Evolutionary conservation across 2,329 filamentous ascomycete species (phyloP).

Genomic region (Exutisphaerella laricina): DNA sequence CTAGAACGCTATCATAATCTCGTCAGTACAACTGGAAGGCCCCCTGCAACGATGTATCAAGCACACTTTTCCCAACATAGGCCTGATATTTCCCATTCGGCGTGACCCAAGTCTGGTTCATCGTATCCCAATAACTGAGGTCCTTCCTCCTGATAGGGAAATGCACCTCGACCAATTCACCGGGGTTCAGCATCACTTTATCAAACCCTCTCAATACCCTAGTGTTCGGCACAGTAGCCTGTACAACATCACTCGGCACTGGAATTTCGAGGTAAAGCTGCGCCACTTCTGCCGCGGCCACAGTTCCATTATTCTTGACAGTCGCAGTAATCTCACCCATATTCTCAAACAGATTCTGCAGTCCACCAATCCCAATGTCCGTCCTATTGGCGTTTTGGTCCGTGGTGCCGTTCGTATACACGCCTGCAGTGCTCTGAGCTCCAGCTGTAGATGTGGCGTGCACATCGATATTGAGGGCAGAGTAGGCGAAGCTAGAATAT

Average conservation of each 20-base stretch:
- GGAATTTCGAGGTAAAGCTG: constrained; percentile 41
- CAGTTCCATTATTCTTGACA: constrained; percentile 47
- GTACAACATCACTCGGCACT: constrained; percentile 43
- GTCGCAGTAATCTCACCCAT: constrained; percentile 46
- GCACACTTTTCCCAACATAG: constrained; percentile 42
- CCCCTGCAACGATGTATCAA: constrained; percentile 29
- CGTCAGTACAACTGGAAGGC: constrained; percentile 17
- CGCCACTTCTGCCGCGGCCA: constrained; percentile 49
- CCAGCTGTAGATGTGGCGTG: constrained; percentile 26
- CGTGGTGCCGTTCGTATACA: constrained; percentile 30
- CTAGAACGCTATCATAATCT: too few relatives aligned
- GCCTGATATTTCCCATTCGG: constrained; percentile 41
- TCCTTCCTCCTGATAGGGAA: constrained; percentile 41
- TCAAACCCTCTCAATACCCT: constrained; percentile 32
- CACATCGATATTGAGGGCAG: constrained; percentile 23
- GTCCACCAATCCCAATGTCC: constrained; percentile 25
- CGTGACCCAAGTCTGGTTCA: constrained; percentile 47
- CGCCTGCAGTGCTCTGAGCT: constrained; percentile 16
- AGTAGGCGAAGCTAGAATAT: constrained; percentile 34
- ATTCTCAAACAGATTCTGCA: constrained; percentile 43
- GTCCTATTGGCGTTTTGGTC: constrained; percentile 23
- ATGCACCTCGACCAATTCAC: constrained; percentile 29
- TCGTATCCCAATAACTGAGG: constrained; percentile 47
- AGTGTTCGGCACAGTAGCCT: constrained; percentile 38
- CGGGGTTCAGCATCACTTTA: constrained; percentile 28